Conservation (phyloP, 495 filamentous ascomycete genomes). For the Hypoxylon fragiforme region DNA sequence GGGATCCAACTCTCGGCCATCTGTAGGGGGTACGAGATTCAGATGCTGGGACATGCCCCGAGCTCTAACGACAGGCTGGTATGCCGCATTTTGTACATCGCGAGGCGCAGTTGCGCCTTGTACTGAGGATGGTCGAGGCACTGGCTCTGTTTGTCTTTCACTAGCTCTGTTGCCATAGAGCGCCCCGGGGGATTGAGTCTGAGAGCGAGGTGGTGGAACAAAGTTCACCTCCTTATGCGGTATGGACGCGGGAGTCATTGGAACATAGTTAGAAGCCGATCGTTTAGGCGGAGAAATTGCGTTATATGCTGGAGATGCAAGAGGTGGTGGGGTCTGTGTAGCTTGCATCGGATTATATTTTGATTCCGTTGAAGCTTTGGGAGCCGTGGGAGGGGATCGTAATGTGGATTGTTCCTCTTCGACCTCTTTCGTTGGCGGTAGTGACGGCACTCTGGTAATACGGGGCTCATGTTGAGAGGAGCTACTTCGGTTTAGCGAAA, state of each 20-base stretch:
- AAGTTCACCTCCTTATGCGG: constrained; percentile 44
- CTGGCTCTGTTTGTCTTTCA: constrained; percentile 53
- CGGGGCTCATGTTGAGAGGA: constrained; percentile 52
- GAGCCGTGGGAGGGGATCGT: constrained; percentile 30
- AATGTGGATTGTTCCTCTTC: constrained; percentile 50
- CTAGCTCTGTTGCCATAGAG: constrained; percentile 54
- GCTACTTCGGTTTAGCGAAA: constrained; percentile 47
- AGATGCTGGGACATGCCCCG: constrained; percentile 48
- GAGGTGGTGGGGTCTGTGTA: constrained; percentile 51
- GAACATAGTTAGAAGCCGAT: constrained; percentile 50
- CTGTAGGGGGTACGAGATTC: constrained; percentile 62
- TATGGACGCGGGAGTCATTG: constrained; percentile 36
- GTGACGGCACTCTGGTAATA: constrained; percentile 48
- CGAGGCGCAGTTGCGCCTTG: constrained; percentile 57
- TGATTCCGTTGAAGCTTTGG: constrained; percentile 33
- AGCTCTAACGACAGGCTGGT: constrained; percentile 25
- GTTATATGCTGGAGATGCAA: constrained; percentile 34
- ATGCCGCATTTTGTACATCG: constrained; percentile 40
- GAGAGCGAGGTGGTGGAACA: constrained; percentile 69
- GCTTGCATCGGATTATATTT: constrained; percentile 38
- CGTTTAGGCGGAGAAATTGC: constrained; percentile 59
- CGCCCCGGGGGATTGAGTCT: constrained; percentile 81
- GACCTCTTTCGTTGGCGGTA: constrained; percentile 58
- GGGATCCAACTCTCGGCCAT: constrained; percentile 78
- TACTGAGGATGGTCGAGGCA: constrained; percentile 71